These are phyloP conservation scores for Eimeria falciformis DNA, from an alignment of 169 alveolate genomes.

Conservation along the genomic window DNA sequence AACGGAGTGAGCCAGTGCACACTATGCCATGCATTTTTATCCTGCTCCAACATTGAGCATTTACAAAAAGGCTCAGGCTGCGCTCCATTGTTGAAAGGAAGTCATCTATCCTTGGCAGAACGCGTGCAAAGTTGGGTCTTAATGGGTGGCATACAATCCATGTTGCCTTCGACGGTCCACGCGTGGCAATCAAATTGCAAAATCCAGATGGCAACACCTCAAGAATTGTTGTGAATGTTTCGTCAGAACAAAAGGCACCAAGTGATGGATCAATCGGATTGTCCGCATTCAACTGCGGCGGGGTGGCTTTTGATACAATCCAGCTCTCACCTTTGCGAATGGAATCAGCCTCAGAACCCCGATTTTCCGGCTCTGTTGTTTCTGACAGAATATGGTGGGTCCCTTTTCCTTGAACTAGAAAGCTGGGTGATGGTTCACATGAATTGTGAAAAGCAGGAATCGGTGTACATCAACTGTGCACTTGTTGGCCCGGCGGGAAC, in stretches of 20 bases:
- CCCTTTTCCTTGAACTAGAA: neutral
- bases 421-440: neutral
- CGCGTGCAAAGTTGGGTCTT: slow-evolving; percentile 12
- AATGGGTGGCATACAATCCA: slow-evolving; percentile 80
- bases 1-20: slow-evolving; percentile 71
- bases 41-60: neutral
- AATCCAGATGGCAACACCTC: slow-evolving; percentile 31
- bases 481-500: slow-evolving; percentile 76
- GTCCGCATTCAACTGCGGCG: slow-evolving; percentile 81
- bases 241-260: slow-evolving; percentile 5
- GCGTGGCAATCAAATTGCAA: slow-evolving; percentile 32
- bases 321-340: slow-evolving; percentile 76
- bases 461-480: slow-evolving; percentile 36
- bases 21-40: too few species aligned
- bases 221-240: slow-evolving; percentile 6
- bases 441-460: neutral
- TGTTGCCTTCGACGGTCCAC: slow-evolving; percentile 79
- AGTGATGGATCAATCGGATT: slow-evolving; percentile 81
- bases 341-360: neutral
- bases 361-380: neutral
- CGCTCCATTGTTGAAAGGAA: slow-evolving; percentile 39
- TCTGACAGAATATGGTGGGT: neutral
- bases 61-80: slow-evolving; percentile 30
- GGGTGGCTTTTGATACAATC: slow-evolving; percentile 82
- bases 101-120: slow-evolving; percentile 33